A percentile compares a stretch with the other conserved stretches of the same genome.
Conservation (phyloP, 2,329 filamentous ascomycete genomes). For the Trichoderma breve region DNA sequence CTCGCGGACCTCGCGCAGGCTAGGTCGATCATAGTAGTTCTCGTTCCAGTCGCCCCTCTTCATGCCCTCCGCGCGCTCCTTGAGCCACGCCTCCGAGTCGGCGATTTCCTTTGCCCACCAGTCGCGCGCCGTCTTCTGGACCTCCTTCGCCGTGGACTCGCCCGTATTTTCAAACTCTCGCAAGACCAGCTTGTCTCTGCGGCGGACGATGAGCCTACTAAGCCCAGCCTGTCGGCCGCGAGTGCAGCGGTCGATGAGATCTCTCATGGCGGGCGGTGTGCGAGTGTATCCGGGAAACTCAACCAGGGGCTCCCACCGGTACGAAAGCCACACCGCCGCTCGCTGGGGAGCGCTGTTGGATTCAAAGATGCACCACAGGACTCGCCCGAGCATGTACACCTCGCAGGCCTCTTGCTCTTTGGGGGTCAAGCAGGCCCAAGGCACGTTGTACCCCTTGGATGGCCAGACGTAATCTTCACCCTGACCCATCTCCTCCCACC, state of each 20-base stretch:
- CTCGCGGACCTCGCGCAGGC: constrained; percentile 42
- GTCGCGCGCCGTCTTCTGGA: constrained; percentile 39
- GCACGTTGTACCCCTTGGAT: constrained; percentile 51
- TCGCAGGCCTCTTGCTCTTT: constrained; percentile 56
- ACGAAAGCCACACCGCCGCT: constrained; percentile 58
- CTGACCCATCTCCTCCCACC: constrained; percentile 42
- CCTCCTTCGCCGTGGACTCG: constrained; percentile 36
- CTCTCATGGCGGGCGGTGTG: constrained; percentile 46
- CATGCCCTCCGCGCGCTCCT: constrained; percentile 38
- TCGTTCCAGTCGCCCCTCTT: constrained; percentile 47
- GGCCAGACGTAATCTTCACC: constrained; percentile 49
- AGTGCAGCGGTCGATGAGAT: constrained; percentile 53
- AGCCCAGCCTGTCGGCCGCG: constrained; percentile 46
- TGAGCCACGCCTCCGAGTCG: constrained; percentile 48
- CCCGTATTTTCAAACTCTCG: constrained; percentile 33
- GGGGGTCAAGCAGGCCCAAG: constrained; percentile 53
- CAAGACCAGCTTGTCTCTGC: constrained; percentile 47
- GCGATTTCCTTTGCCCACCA: constrained; percentile 52
- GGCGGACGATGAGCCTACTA: constrained; percentile 44
- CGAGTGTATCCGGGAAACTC: constrained; percentile 54
- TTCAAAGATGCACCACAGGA: constrained; percentile 63
- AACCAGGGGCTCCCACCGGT: constrained; percentile 53
- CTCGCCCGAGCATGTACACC: constrained; percentile 61
- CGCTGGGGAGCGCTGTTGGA: constrained; percentile 57
- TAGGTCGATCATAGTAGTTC: constrained; percentile 51